phyloP scores from a whole-genome alignment of 441 rosid species.

The Gossypium gossypioides region DNA sequence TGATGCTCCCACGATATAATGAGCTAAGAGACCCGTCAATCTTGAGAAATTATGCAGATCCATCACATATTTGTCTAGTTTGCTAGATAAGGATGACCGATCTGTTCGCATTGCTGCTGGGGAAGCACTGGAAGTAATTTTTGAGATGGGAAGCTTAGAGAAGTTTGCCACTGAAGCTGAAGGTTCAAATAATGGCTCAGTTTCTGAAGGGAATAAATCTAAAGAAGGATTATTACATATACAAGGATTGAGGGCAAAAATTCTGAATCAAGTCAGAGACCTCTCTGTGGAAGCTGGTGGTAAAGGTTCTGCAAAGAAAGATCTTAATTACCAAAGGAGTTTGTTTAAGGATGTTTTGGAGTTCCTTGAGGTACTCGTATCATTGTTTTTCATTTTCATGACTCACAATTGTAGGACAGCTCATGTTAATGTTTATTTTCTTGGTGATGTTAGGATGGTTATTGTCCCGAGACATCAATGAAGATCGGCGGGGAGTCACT shows the following conservation, averaged over 20 bases:
- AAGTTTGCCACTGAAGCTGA: slow-evolving; percentile 48
- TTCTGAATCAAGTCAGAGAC: slow-evolving; percentile 57
- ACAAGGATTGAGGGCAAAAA: slow-evolving; percentile 58
- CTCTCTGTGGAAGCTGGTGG: slow-evolving; percentile 88
- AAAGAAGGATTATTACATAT: slow-evolving; percentile 38
- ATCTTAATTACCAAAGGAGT: slow-evolving; percentile 73
- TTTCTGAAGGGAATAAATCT: slow-evolving; percentile 40
- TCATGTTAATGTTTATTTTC: background rate
- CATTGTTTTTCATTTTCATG: background rate
- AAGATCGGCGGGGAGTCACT: slow-evolving; percentile 65
- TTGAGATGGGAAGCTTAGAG: slow-evolving; percentile 63
- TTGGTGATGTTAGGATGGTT: slow-evolving; percentile 38
- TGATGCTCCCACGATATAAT: background rate
- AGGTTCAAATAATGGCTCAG: slow-evolving; percentile 30
- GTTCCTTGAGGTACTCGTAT: slow-evolving; percentile 54
- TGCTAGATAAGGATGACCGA: slow-evolving; percentile 82
- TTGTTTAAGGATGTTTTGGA: slow-evolving; percentile 71
- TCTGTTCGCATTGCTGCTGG: slow-evolving; percentile 88
- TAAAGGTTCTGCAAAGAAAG: slow-evolving; percentile 87
- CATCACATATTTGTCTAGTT: slow-evolving; percentile 56
- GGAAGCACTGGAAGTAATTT: slow-evolving; percentile 72
- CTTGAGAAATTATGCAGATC: slow-evolving; percentile 40
- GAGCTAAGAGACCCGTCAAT: slow-evolving; percentile 4
- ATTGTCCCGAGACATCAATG: slow-evolving; percentile 48
- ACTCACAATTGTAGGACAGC: background rate